Base-by-base conservation (phyloP, 176 grass and related monocot species). In the Hsuehochloa calcarea region DNA sequence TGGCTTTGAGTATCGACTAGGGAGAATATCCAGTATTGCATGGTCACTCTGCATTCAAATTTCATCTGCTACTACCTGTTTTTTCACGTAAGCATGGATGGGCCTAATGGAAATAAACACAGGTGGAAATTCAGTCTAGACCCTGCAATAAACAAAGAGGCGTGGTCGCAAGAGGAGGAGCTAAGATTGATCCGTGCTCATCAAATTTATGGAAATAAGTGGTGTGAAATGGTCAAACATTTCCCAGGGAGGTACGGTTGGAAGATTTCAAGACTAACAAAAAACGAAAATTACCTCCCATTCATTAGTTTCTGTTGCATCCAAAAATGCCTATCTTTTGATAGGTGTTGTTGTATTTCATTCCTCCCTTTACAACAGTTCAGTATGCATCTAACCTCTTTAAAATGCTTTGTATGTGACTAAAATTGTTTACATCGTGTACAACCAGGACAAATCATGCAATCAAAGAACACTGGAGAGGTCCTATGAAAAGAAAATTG, bases 141-240 rank as follows among this genome's bases (percentile, higher is more conserved):
- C 62, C 80, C 93, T 64, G 79, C 76, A 79, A 89, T 95, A 84
- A 95, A 87, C 45, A 92, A 88, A 82, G 80, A 90, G 34, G 76
- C 68, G 29, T 95, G 90, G 88, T 87, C 90, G 16, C 80, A 89
- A 87, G 70, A 95, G 69, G 90, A 95, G 80, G 88, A 95, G 74
- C 75, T 95, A 70, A 88, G 67, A 85, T 65, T 95, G 63, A 86
- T 95, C 89, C 90, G 79, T 89, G 90, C 86, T 84, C 87, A 95
- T 80, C 93, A 95, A 86, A 80, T 85, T 70, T 92, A 89, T 82
- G 93, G 93, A 84, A 90, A 80, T 38, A 86, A 92, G 61, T 95
- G 90, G 93, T 19, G 51, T 88, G 68, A 85, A 63, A 84, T 95
- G 74, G 82, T 71, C 43, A 92, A 93, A 77, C 82, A 85, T 89